Percentiles rank a stretch among this genome's conserved stretches.
Evolutionary conservation across 2,329 filamentous ascomycete genomes (phyloP).

Genomic region (Lasiodiplodia citricola): DNA sequence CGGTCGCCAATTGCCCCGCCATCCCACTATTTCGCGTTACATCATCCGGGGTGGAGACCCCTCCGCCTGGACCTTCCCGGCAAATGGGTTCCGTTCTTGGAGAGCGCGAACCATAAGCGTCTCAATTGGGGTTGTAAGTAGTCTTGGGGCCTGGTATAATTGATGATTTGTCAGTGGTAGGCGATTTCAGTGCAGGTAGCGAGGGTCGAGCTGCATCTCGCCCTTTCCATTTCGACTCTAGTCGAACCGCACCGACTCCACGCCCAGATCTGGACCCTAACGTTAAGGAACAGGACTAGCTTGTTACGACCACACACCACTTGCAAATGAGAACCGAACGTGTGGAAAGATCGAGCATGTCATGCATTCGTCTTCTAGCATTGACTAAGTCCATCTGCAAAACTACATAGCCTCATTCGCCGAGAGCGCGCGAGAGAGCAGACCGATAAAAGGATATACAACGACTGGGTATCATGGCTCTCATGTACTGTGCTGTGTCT

Average conservation of each 20-base stretch:
- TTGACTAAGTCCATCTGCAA: constrained; percentile 19
- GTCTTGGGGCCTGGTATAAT: background rate
- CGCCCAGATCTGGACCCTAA: background rate
- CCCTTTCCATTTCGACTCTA: background rate
- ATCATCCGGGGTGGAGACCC: background rate
- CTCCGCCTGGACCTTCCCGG: constrained; percentile 14
- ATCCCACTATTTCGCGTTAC: constrained; percentile 25
- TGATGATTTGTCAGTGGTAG: background rate
- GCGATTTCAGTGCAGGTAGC: constrained; percentile 5
- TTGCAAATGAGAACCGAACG: background rate
- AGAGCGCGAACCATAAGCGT: background rate
- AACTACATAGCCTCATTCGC: constrained; percentile 19
- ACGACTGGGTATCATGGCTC: constrained; percentile 27
- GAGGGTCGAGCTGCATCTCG: background rate
- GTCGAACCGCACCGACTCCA: background rate
- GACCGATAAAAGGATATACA: constrained; percentile 25
- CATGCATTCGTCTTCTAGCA: constrained; percentile 19
- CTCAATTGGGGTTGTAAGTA: background rate
- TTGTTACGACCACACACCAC: background rate
- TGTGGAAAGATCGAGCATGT: background rate
- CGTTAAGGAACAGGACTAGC: background rate
- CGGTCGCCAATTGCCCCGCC: constrained; percentile 5
- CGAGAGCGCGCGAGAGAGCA: constrained; percentile 18
- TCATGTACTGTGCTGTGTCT: constrained; percentile 25
- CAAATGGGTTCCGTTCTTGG: background rate